Base-by-base conservation (phyloP, 257 asterid genomes). In the Primulina eburnea region DNA sequence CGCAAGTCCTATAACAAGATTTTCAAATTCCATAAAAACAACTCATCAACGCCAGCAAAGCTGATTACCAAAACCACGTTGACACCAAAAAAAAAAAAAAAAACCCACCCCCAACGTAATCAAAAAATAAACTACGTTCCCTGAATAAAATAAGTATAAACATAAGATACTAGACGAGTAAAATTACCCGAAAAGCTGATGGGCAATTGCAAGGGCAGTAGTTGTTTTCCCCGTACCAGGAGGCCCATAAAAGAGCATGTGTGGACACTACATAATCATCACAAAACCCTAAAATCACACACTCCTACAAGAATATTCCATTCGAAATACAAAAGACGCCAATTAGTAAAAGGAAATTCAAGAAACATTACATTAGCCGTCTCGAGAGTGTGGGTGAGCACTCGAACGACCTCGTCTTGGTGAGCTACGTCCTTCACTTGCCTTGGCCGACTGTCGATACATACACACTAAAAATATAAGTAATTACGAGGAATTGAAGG, bases 171-270 rank as follows among this genome's bases (percentile, higher is more conserved):
- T 30, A 30, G 0, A 30, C 6, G 17, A 63, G n/a, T 17, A 43
- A 52, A 67, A 62, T 74, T 79, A 90, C 98, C 98, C 98, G 21
- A 76, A 93, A 61, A 93, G 95, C 83, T 93, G 98, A 82, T 90
- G 96, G 58, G 94, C 89, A 83, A 93, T 88, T 28, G 98, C 98
- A 16, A 93, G 89, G 20, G 98, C 98, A 34, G 94, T 93, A 2
- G 98, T 93, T 4, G 98, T 93, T 82, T 92, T 93, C 7, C 97
- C 98, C 29, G 98, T 93, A 32, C 98, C 96, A 18, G 98, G 98
- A 71, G 98, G 97, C 28, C 98, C 97, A 76, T 93, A 93, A 82
- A 93, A 93, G 17, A 93, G 81, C 99, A 93, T 90, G 71, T 93
- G 97, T 6, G 96, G 99, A 65, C 99, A 93, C 97, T 93, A 59